Evolutionary conservation across 2,329 filamentous ascomycete genomes (phyloP).

Genomic region (Neurospora sp.): DNA sequence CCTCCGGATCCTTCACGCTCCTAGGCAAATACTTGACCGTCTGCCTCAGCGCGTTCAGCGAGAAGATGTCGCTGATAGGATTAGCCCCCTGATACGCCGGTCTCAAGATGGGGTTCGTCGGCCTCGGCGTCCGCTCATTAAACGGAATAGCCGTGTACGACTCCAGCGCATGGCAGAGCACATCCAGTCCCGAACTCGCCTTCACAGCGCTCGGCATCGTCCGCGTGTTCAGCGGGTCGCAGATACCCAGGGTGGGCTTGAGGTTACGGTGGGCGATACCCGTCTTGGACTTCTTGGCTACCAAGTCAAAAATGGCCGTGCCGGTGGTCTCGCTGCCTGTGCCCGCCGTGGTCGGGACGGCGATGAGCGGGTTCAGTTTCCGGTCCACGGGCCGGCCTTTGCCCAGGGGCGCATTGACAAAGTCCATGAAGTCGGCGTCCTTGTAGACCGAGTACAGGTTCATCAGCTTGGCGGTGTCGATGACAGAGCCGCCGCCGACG

Average conservation of each 20-base stretch:
- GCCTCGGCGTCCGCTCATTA: conserved; percentile 72
- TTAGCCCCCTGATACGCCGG: conserved; percentile 97
- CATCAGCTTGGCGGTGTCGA: conserved; percentile 98
- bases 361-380: conserved; percentile 65
- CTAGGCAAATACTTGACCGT: conserved; percentile 91
- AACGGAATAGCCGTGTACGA: conserved; percentile 98
- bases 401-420: conserved; percentile 90
- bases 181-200: conserved; percentile 83
- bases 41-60: conserved; percentile 67
- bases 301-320: conserved; percentile 94
- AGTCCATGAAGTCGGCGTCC: conserved; percentile 90
- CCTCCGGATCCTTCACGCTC: conserved; percentile 77
- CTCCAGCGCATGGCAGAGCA: conserved; percentile 89
- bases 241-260: conserved; percentile 89
- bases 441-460: conserved; percentile 89
- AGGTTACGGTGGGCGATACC: conserved; percentile 91
- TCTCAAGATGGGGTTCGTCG: conserved; percentile 77
- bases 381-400: conserved; percentile 67
- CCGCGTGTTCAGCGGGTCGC: conserved; percentile 75
- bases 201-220: conserved; percentile 96
- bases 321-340: conserved; percentile 93
- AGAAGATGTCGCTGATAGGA: conserved; percentile 96
- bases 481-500: conserved; percentile 86
- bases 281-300: conserved; percentile 83
- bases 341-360: conserved; percentile 76